Evolutionary conservation across 2,329 filamentous ascomycete genomes (phyloP).

Genomic region (Verticillium klebahnii): DNA sequence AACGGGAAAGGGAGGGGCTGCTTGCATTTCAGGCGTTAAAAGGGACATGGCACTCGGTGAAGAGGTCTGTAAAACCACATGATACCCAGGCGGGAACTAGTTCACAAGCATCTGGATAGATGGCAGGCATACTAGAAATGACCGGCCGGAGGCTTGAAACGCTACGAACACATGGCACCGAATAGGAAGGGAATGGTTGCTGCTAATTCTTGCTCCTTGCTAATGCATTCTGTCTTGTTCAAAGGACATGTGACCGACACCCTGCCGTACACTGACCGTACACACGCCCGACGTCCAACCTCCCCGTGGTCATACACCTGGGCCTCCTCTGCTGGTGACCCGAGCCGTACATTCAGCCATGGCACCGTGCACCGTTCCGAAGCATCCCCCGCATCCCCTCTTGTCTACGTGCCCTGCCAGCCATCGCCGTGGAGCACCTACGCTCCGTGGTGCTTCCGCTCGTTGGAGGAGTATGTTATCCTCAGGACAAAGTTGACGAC

Average conservation of each 20-base stretch:
- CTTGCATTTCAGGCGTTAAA: neutral
- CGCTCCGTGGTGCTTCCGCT: neutral
- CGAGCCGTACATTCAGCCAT: too few relatives aligned
- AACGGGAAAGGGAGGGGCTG: neutral
- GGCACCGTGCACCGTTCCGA: too few relatives aligned
- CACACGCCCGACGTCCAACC: neutral
- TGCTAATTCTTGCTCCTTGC: neutral
- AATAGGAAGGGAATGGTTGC: neutral
- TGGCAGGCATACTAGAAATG: too few relatives aligned
- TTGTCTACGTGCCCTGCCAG: neutral
- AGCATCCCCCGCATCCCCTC: neutral
- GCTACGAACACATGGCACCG: neutral
- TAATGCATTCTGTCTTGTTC: neutral
- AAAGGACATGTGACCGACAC: neutral
- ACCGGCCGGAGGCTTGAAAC: neutral
- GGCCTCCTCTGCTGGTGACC: too few relatives aligned
- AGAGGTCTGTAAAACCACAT: neutral
- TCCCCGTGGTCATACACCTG: too few relatives aligned
- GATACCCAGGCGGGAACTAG: neutral
- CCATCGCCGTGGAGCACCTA: neutral
- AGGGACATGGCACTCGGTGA: neutral
- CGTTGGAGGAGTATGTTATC: slow-evolving; percentile 45
- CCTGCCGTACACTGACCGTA: neutral
- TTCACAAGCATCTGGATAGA: too few relatives aligned
- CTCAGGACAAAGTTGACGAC: slow-evolving; percentile 92